Base-by-base conservation (phyloP, 2,329 filamentous ascomycete species). In the Ascochyta fabae region DNA sequence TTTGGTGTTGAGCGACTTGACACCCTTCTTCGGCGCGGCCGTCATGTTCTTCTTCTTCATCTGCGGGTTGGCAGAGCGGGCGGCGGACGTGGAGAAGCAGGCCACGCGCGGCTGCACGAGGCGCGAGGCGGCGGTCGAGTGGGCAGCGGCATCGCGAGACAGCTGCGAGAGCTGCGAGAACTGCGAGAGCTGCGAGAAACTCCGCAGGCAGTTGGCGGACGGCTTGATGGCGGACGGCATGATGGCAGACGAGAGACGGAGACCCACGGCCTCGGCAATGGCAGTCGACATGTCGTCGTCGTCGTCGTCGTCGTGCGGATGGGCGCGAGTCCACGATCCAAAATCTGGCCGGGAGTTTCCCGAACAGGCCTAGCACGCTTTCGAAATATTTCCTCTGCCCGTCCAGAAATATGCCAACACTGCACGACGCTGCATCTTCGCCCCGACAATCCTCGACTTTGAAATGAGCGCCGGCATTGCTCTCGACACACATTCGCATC, bases 1-100 rank as follows among this genome's bases (percentile, higher is more conserved):
- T 56, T 81, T 80, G 47, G 75, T 75, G 35, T 71, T 73, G 40
- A 80, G 75, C 15, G 72, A 67, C 66, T 75, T 79, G 26, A 66
- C 61, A 9, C 74, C 75, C 58, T 70, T 70, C 52, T 73, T 73
- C 4, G 74, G 72, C 24, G 71, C 59, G 6, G 68, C 66, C 3
- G 56, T 48, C 51, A 64, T 54, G 50, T 51, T 54, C 59, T 65
- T 69, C 53, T 70, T 75, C 68, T 70, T 71, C 35, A 61, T 47
- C 9, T 50, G 38, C 6, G 62, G 62, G 23, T 61, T 64, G 22
- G 67, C 70, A 59, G 67, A 60, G 33, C 65, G 71, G 23, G 68
- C 53, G 15, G 68, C 50, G 31, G 73, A 72, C 19, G 73, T 75
- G 49, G 74, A 75, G 59, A 77, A 75, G 65, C 64, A 67, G 54